Base-by-base conservation (phyloP, 257 asterid genomes). In the Solanum rostratum region DNA sequence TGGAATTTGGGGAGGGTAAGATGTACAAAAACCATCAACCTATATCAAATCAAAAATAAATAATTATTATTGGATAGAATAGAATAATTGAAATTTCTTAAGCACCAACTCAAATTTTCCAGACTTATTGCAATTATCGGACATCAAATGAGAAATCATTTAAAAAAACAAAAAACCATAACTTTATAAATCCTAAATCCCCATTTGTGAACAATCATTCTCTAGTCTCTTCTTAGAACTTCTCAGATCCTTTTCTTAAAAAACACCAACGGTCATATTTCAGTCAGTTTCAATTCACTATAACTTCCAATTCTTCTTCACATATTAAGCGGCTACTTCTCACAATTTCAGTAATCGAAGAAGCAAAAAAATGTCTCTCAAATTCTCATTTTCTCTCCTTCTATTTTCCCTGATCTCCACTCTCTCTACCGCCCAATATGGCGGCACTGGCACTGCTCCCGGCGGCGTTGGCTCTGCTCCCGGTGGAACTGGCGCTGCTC, bases 341-440 rank as follows among this genome's bases (percentile, higher is more conserved):
- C 29, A 5, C 52, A 73, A 6, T 73, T 53, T 12, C 52, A 16
- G 52, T 43, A 22, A 29, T 53, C 3, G 80, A 41, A 43, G 6
- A 8, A 7, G 2, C 39, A 41, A 16, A 59, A 30, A 19, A 55
- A 83, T 83, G 85, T 24, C 65, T 10, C 73, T 20, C 4, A 65
- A 19, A 27, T 63, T 41, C 60, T 59, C 66, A 41, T 57, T 33
- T 79, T 87, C 83, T 30, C 55, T 19, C 70, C 15, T 73, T 84
- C 59, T 84, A 16, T 86, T 7, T n/a, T 30, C 69, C 55, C 15
- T 85, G 1, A 3, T 84, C 22, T n/a, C 86, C 86, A 74, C 80
- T 66, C 45, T 52, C 49, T 87, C 86, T 30, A 87, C 82, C 2
- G 97, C 93, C 76, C 92, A 89, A 71, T 87, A 85, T 82, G 89